Base-by-base conservation (phyloP, 225 moss, liverwort and hornwort species). In the Thuidium tamariscinum region DNA sequence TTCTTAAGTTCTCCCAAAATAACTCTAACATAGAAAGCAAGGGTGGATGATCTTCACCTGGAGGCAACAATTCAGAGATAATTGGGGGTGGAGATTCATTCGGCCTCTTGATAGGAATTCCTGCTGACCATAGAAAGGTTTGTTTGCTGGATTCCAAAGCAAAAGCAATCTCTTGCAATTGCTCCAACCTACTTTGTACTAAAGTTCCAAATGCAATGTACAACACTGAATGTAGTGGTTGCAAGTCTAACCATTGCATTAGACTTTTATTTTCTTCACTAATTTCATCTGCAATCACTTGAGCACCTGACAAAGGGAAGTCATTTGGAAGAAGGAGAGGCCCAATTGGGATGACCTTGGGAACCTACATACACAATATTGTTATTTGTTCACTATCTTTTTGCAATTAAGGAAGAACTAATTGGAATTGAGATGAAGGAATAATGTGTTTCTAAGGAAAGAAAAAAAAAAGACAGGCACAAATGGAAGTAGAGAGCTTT, bases 281-380 rank as follows among this genome's bases (percentile, higher is more conserved):
- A 4, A 18, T 36, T 15, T 75, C 10, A 14, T 30, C 13, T 15
- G 6, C 84, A 41, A 57, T 16, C 21, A 19, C 55, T n/a, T 17
- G 11, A 68, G 0, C 16, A 42, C 25, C 23, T 5, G 4, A 21
- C 3, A 1, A 12, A 52, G 77, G 74, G 11, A 78, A 82, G 60
- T 84, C 86, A 16, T 69, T 7, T 16, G 74, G 78, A 11, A 78
- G 83, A 52, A 84, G 52, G 61, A 90, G 64, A 11, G 92, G 90
- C 11, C 89, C 92, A 9, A 90, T 56, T 39, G 89, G 92, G 1
- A 91, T 89, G 55, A 88, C 83, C 73, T 81, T 90, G 18, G 90
- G 85, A 59, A 81, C 10, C 72, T 81, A 3, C 26, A 71, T 1
- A 5, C 26, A 55, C 16, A 77, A 16, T 5, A 76, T 32, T 21